phyloP scores from a whole-genome alignment of 495 filamentous ascomycete genomes.

The Xylaria bambusicola region DNA sequence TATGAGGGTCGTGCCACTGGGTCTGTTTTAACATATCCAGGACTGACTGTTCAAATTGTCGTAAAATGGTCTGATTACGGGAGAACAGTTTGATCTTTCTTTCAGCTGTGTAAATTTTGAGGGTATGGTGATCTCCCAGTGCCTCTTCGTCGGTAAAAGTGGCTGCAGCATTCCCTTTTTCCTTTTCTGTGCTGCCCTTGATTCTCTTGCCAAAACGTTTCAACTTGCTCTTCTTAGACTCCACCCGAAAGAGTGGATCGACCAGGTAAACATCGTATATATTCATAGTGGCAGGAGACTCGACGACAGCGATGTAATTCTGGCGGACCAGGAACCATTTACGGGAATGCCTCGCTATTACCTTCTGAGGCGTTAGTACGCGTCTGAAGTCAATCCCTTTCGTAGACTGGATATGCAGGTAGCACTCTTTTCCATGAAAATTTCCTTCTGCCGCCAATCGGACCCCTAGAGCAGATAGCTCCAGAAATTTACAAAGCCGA shows the following conservation, averaged over 20 bases:
- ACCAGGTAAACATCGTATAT: constrained; percentile 98
- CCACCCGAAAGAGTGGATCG: constrained; percentile 78
- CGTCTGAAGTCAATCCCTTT: constrained; percentile 89
- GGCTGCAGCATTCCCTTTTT: constrained; percentile 33
- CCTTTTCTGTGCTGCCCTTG: constrained; percentile 37
- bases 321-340: constrained; percentile 99
- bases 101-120: constrained; percentile 84
- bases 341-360: constrained; percentile 79
- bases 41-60: constrained; percentile 93
- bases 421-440: constrained; percentile 97
- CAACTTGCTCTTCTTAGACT: constrained; percentile 71
- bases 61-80: constrained; percentile 82
- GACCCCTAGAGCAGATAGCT: constrained; percentile 93
- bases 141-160: constrained; percentile 59
- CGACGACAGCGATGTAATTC: constrained; percentile 95
- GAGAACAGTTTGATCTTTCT: constrained; percentile 88
- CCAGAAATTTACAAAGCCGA: constrained; percentile 91
- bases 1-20: constrained; percentile 76
- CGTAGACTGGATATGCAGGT: constrained; percentile 83
- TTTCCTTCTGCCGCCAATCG: constrained; percentile 91
- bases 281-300: constrained; percentile 97
- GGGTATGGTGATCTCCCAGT: constrained; percentile 70
- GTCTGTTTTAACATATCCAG: constrained; percentile 78
- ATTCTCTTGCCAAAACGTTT: constrained; percentile 65
- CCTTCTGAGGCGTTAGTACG: constrained; percentile 69